phyloP scores from a whole-genome alignment of 1,284 basidiomycete genomes.

The Moesziomyces sp. region DNA sequence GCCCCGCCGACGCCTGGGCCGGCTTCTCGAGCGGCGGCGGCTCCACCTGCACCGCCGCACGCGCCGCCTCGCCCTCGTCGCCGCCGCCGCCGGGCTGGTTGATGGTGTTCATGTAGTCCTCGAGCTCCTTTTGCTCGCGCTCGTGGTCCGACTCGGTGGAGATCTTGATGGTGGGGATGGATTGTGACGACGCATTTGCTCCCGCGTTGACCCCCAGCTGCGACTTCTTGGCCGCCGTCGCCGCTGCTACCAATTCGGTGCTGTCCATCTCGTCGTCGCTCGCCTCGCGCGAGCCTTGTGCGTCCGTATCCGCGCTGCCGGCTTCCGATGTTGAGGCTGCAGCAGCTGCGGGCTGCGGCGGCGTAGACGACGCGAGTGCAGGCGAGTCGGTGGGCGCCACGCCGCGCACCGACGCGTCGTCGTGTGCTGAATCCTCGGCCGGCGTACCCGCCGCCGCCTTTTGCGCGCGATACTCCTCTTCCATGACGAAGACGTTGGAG shows the following conservation, averaged over 20 bases:
- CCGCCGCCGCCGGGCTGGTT: constrained; percentile 20
- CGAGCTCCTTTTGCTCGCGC: constrained; percentile 69
- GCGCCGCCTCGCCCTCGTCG: constrained; percentile 1
- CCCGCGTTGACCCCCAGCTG: constrained; percentile 49
- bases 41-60: constrained; percentile 33
- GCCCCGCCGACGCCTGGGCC: constrained; percentile 65
- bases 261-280: constrained; percentile 41
- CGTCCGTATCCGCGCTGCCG: constrained; percentile 11
- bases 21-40: constrained; percentile 69
- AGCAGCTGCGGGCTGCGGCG: constrained; percentile 19
- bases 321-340: background rate
- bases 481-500: constrained; percentile 97
- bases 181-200: constrained; percentile 59
- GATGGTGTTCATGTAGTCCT: constrained; percentile 63
- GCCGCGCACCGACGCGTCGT: constrained; percentile 30
- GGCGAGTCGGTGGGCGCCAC: constrained; percentile 31
- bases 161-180: constrained; percentile 87
- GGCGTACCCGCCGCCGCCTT: constrained; percentile 64
- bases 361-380: constrained; percentile 31
- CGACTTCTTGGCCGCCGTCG: constrained; percentile 11
- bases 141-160: constrained; percentile 81
- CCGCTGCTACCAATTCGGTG: constrained; percentile 13
- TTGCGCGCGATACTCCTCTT: constrained; percentile 89
- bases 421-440: constrained; percentile 19
- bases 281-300: constrained; percentile 11